Conservation (phyloP, 2,329 filamentous ascomycete genomes). For the Diplodia seriata region DNA sequence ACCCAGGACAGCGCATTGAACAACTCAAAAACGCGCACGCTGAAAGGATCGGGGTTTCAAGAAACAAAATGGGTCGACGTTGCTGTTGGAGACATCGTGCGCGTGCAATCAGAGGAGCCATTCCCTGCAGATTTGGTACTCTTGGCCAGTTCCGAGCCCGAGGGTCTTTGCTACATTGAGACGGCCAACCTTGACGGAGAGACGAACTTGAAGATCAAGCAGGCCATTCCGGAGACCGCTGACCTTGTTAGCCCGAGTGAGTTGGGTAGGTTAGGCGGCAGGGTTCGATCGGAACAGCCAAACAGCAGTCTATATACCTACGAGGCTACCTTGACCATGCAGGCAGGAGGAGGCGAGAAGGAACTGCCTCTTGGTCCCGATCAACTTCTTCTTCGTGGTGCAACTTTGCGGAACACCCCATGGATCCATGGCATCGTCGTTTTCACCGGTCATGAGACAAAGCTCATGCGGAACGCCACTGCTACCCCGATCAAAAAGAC, state of each 20-base stretch:
- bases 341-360: conserved; percentile 89
- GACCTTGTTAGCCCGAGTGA: conserved; percentile 86
- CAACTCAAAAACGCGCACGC: conserved; percentile 80
- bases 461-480: conserved; percentile 98
- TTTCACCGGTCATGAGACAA: conserved; percentile 97
- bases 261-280: conserved; percentile 82
- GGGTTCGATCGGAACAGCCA: conserved; percentile 91
- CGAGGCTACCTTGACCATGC: conserved; percentile 92
- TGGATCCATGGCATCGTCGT: conserved; percentile 97
- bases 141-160: conserved; percentile 92
- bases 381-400: conserved; percentile 89
- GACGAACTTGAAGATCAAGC: conserved; percentile 98
- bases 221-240: conserved; percentile 91
- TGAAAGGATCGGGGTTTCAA: conserved; percentile 83
- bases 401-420: conserved; percentile 92
- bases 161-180: conserved; percentile 98
- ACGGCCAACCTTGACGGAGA: conserved; percentile 97
- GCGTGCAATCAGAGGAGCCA: conserved; percentile 91
- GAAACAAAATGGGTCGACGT: conserved; percentile 95
- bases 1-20: conserved; percentile 87
- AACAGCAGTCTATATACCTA: conserved; percentile 99
- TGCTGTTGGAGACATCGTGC: conserved; percentile 87
- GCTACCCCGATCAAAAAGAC: conserved; percentile 97
- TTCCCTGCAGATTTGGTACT: conserved; percentile 95
- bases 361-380: conserved; percentile 89